Evolutionary conservation across 768 basidiomycete species (phyloP).

Genomic region (Lentinus tigrinus): DNA sequence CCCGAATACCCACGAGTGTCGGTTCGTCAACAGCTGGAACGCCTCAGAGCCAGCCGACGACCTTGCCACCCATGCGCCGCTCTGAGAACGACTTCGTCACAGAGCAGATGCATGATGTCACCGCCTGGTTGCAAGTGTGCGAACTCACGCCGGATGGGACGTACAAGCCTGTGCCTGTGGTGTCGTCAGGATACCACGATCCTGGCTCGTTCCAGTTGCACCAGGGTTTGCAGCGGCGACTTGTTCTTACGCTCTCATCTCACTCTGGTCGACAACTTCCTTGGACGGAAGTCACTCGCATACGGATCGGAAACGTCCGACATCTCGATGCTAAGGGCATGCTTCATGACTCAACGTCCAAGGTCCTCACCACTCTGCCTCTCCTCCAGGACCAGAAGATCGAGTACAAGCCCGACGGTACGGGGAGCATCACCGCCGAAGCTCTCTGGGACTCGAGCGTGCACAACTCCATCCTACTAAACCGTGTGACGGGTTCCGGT

Average conservation of each 20-base stretch:
- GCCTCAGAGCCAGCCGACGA: conserved; percentile 41
- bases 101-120: conserved; percentile 87
- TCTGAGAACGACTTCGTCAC: conserved; percentile 91
- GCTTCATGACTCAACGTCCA: conserved; percentile 74
- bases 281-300: conserved; percentile 76
- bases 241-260: conserved; percentile 75
- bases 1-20: conserved; percentile 44
- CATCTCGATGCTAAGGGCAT: conserved; percentile 82
- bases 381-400: conserved; percentile 69
- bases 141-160: conserved; percentile 85
- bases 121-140: conserved; percentile 81
- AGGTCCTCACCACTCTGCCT: conserved; percentile 68
- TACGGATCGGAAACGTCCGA: conserved; percentile 81
- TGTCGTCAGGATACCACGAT: conserved; percentile 73
- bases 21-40: conserved; percentile 22
- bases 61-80: conserved; percentile 77
- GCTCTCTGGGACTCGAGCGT: conserved; percentile 93
- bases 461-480: conserved; percentile 83
- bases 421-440: conserved; percentile 63
- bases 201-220: conserved; percentile 85
- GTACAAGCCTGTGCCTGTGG: conserved; percentile 80
- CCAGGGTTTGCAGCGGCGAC: conserved; percentile 88
- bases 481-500: conserved; percentile 75
- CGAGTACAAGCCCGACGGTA: conserved; percentile 84
- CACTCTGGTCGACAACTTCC: conserved; percentile 89